Conservation (phyloP, 1,284 basidiomycete species). For the Ceratobasidium sp. region DNA sequence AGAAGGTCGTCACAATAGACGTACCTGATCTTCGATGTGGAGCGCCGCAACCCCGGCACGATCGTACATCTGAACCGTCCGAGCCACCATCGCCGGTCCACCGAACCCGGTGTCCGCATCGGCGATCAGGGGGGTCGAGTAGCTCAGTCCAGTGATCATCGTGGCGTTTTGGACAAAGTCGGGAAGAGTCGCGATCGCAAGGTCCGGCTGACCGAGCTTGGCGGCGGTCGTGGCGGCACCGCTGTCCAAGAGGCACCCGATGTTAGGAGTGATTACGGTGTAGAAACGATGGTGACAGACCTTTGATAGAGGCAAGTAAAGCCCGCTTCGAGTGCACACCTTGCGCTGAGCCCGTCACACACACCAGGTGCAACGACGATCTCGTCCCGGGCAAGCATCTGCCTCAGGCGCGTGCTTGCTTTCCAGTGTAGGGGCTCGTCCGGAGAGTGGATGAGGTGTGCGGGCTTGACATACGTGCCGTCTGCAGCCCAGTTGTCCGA, state of each 20-base stretch:
- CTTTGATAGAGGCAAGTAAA: conserved; percentile 78
- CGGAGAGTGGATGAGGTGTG: conserved; percentile 24
- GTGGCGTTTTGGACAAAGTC: conserved; percentile 70
- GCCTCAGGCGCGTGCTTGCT: conserved; percentile 72
- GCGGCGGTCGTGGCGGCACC: conserved; percentile 81
- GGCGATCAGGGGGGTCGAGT: conserved; percentile 62
- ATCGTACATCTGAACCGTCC: conserved; percentile 75
- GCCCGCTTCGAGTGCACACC: conserved; percentile 77
- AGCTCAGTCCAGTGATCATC: conserved; percentile 67
- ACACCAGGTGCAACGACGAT: conserved; percentile 77
- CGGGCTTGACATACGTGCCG: conserved; percentile 19
- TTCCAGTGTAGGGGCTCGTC: conserved; percentile 63
- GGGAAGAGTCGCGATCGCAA: conserved; percentile 79
- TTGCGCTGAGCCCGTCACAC: conserved; percentile 70
- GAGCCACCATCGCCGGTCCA: conserved; percentile 76
- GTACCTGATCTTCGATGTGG: conserved; percentile 85
- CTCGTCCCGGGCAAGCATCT: conserved; percentile 76
- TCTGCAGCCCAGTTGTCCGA: background rate
- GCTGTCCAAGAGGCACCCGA: conserved; percentile 48
- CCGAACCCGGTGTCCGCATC: conserved; percentile 87
- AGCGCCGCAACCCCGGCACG: conserved; percentile 75
- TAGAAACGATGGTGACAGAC: conserved; percentile 43
- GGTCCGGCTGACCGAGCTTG: conserved; percentile 76
- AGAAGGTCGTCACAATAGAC: background rate
- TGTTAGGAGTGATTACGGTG: too few relatives aligned